A percentile compares a stretch with the other conserved stretches of the same genome.
phyloP scores from a whole-genome alignment of 2,329 filamentous ascomycete species.

The Fusarium newnesense region DNA sequence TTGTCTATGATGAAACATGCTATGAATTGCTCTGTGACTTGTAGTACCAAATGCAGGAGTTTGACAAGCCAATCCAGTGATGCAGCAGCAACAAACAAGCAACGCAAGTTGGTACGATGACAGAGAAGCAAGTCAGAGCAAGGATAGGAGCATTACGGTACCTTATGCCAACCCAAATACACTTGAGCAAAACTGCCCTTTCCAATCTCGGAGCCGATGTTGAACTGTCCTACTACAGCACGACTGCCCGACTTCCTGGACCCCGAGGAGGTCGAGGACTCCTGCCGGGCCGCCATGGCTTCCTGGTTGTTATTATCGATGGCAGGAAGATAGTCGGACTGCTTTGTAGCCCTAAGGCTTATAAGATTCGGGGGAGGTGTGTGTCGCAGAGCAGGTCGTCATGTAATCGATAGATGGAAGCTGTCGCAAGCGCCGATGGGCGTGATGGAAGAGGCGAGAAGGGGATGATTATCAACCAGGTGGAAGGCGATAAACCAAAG shows the following conservation, averaged over 20 bases:
- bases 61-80: not conserved
- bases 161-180: slow-evolving; percentile 86
- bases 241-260: slow-evolving; percentile 50
- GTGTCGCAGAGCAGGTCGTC: slow-evolving; percentile 49
- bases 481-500: slow-evolving; percentile 20
- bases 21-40: not conserved
- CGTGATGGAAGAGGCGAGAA: slow-evolving; percentile 18
- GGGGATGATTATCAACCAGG: slow-evolving; percentile 26
- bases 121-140: slow-evolving; percentile 14
- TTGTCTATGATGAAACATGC: not conserved
- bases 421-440: slow-evolving; percentile 22
- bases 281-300: slow-evolving; percentile 54
- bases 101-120: slow-evolving; percentile 15
- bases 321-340: slow-evolving; percentile 48
- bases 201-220: slow-evolving; percentile 88
- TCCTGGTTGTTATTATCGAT: slow-evolving; percentile 47
- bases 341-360: slow-evolving; percentile 51
- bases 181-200: slow-evolving; percentile 98
- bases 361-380: slow-evolving; percentile 50
- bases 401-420: slow-evolving; percentile 51
- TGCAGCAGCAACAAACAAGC: slow-evolving; percentile 17
- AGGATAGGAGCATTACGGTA: slow-evolving; percentile 49
- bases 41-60: slow-evolving; percentile 4
- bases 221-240: slow-evolving; percentile 78
- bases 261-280: slow-evolving; percentile 49